phyloP scores from a whole-genome alignment of 2,329 filamentous ascomycete species.

The Xylariaceae sp. region DNA sequence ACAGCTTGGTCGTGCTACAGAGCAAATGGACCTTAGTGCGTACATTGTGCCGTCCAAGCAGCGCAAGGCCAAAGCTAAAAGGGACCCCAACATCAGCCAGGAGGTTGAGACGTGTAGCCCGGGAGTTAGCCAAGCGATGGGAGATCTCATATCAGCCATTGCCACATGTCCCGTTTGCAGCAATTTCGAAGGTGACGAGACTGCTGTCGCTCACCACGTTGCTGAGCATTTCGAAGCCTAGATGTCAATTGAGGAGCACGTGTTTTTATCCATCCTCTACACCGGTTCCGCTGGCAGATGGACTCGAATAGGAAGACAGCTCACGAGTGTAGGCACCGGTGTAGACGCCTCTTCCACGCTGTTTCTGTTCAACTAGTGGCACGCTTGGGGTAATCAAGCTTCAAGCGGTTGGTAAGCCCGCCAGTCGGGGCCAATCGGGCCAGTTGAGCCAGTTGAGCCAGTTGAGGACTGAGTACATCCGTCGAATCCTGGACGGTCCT shows the following conservation, averaged over 20 bases:
- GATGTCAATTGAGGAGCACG: not conserved
- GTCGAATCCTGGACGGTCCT: not conserved
- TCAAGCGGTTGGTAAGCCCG: not conserved
- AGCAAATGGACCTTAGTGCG: constrained; percentile 45
- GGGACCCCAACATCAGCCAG: constrained; percentile 18
- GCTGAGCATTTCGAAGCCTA: constrained; percentile 47
- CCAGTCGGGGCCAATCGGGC: not conserved
- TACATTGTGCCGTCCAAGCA: constrained; percentile 39
- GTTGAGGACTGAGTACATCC: not conserved
- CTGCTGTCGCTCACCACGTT: constrained; percentile 63
- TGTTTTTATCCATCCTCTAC: not conserved
- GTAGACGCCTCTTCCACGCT: not conserved
- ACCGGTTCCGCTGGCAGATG: not conserved
- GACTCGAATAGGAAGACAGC: not conserved
- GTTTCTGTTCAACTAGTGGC: not conserved
- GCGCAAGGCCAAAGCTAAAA: constrained; percentile 28
- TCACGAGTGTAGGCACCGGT: not conserved
- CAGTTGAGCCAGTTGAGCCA: not conserved
- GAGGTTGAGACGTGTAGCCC: constrained; percentile 9
- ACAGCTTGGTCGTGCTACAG: constrained; percentile 34
- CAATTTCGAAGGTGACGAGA: constrained; percentile 61
- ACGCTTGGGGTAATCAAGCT: not conserved
- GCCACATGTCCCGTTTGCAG: constrained; percentile 59
- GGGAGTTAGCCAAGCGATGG: constrained; percentile 9
- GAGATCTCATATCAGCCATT: constrained; percentile 29